Percentiles rank a stretch among this genome's conserved stretches.
These are phyloP conservation scores for Tricholoma hemisulphureum DNA, from an alignment of 768 basidiomycete genomes.

Conservation along the genomic window DNA sequence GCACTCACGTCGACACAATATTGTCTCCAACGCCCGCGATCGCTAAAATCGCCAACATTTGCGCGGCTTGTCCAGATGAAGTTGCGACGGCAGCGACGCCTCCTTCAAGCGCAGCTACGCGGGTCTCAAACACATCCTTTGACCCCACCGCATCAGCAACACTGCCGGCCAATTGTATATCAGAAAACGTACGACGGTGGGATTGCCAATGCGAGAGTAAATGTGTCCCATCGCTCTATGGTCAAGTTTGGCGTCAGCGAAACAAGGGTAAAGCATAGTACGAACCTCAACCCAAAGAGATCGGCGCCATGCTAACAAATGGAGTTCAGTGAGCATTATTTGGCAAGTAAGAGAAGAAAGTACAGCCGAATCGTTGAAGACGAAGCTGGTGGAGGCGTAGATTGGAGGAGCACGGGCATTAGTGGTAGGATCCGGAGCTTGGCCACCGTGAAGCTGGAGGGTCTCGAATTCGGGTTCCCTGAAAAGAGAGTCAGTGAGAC, in stretches of 20 bases:
- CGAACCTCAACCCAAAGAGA: conserved; percentile 62
- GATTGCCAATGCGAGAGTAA: conserved; percentile 69
- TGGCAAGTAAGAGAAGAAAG: conserved; percentile 12
- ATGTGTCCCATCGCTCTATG: conserved; percentile 54
- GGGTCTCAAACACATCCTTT: conserved; percentile 76
- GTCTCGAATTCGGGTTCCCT: conserved; percentile 76
- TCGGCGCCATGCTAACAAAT: conserved; percentile 61
- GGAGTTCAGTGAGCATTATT: not conserved
- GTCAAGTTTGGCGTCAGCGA: not conserved
- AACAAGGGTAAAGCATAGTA: not conserved
- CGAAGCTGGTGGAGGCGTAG: conserved; percentile 69
- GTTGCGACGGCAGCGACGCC: conserved; percentile 74
- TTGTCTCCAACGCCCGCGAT: conserved; percentile 70
- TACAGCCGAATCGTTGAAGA: conserved; percentile 70
- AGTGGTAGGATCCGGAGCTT: conserved; percentile 58
- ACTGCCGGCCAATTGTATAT: no score
- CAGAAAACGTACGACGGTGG: conserved; percentile 51
- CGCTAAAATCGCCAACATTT: conserved; percentile 67
- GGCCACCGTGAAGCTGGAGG: conserved; percentile 76
- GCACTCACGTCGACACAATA: conserved; percentile 65
- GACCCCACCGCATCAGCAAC: not conserved
- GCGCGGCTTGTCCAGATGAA: conserved; percentile 73
- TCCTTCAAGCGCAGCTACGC: conserved; percentile 79
- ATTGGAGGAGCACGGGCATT: conserved; percentile 79
- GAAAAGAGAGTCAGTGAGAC: not conserved